phyloP scores from a whole-genome alignment of 1,284 basidiomycete genomes.

The Mrakiaceae sp. region DNA sequence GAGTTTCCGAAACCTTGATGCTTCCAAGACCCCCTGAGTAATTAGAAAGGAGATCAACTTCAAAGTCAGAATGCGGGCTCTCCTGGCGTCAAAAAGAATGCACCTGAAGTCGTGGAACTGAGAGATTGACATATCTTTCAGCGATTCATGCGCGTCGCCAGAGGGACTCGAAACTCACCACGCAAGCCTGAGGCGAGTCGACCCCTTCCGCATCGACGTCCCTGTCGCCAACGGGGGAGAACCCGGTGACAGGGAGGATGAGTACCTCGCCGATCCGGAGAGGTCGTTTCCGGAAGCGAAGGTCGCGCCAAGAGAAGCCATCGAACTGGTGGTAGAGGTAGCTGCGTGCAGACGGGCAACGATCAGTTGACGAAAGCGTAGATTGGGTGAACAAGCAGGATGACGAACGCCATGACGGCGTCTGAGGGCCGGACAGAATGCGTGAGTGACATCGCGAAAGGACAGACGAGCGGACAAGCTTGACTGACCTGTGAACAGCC shows the following conservation, averaged over 20 bases:
- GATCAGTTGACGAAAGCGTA: conserved; percentile 20
- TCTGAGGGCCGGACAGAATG: not conserved
- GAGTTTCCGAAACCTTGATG: too few species aligned
- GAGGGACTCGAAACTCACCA: too few species aligned
- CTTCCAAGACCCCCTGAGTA: too few species aligned
- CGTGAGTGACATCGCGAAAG: not conserved
- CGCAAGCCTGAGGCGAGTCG: too few species aligned
- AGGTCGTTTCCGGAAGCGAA: conserved; percentile 29
- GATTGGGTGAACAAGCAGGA: conserved; percentile 27
- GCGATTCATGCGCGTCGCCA: too few species aligned
- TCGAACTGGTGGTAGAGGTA: conserved; percentile 30
- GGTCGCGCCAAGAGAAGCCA: conserved; percentile 32
- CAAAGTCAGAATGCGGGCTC: too few species aligned
- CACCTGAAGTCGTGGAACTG: too few species aligned
- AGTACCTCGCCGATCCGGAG: conserved; percentile 34
- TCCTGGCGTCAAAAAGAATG: too few species aligned
- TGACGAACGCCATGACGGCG: too few species aligned
- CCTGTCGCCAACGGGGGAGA: conserved; percentile 29
- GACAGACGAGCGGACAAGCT: not conserved
- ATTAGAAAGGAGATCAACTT: too few species aligned
- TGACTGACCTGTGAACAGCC: conserved; percentile 5
- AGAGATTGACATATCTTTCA: too few species aligned
- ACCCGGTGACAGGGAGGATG: conserved; percentile 32
- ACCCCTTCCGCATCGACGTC: conserved; percentile 25
- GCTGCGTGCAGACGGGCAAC: not conserved